Base-by-base conservation (phyloP, 257 asterid genomes). In the Scutellaria baicalensis region DNA sequence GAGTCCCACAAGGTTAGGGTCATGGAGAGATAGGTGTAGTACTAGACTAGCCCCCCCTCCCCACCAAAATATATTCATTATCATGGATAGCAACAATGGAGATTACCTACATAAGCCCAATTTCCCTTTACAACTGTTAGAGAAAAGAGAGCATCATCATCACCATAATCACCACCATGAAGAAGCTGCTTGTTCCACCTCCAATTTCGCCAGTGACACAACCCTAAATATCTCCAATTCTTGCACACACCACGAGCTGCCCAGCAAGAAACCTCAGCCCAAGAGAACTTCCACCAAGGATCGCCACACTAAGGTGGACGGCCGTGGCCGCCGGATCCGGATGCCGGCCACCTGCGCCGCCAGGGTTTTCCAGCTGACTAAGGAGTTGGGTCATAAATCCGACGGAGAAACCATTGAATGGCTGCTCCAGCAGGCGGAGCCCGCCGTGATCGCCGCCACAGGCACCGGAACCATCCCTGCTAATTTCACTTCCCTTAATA, bases 381-480 rank as follows among this genome's bases (percentile, higher is more conserved):
- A 56, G 20, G 96, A 89, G 55, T n/a, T 81, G 6, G 86, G 86
- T 11, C 86, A 78, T 39, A 81, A 78, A n/a, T 71, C 85, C 6
- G 85, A 81, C 16, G 85, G 85, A 0, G 82, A 81, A 68, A 81
- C 85, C 3, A 57, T 81, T 6, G 80, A 81, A 47, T 88, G 95
- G 95, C 74, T 89, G 33, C 88, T 89, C 1, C 95, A 86, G 51
- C 91, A 90, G 75, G 97, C 97, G 12, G 97, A 90, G 79, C 97
- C 97, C 0, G 59, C 97, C 0, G 95, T 90, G 51, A 80, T 88
- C 31, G 97, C 97, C 48, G 97, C 97, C 80, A 90, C 97, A 2
- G 97, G 97, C 4, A 88, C 97, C 20, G 97, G 97, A 11, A 90
- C 95, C 0, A 90, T 90, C 38, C 97, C 97, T 4, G 97, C 97